Conservation (phyloP, 345 rosid genomes). For the Pistacia vera region DNA sequence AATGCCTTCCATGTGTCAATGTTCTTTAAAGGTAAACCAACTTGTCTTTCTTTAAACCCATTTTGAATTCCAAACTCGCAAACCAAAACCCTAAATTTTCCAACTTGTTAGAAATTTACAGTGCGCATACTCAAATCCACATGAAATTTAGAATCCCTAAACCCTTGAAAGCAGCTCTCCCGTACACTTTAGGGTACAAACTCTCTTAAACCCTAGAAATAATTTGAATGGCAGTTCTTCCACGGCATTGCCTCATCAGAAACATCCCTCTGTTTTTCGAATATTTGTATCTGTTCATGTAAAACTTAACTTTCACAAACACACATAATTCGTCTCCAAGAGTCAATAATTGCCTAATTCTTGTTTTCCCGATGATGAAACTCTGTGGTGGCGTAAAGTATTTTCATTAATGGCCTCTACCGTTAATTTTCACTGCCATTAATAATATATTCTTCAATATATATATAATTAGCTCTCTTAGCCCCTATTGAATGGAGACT, state of each 20-base stretch:
- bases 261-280: constrained; percentile 10
- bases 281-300: not conserved
- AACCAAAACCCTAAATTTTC: not conserved
- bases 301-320: too few species aligned
- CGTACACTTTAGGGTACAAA: too few species aligned
- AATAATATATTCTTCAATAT: too few species aligned
- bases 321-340: too few species aligned
- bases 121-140: not conserved
- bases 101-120: not conserved
- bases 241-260: not conserved
- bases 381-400: not conserved
- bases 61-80: constrained; percentile 15
- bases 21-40: constrained; percentile 20
- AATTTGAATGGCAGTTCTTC: not conserved
- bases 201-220: too few species aligned
- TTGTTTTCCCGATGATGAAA: not conserved
- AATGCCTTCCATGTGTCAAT: constrained; percentile 15
- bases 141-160: constrained; percentile 11
- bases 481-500: too few species aligned
- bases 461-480: too few species aligned
- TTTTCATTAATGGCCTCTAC: not conserved
- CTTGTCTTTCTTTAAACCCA: constrained; percentile 11
- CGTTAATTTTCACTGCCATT: not conserved
- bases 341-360: not conserved
- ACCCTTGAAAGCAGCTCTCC: not conserved